Percentiles rank a stretch among this genome's conserved stretches.
These are phyloP conservation scores for Ceratorhiza oryzae-sativae DNA, from an alignment of 1,284 basidiomycete species.

Conservation along the genomic window DNA sequence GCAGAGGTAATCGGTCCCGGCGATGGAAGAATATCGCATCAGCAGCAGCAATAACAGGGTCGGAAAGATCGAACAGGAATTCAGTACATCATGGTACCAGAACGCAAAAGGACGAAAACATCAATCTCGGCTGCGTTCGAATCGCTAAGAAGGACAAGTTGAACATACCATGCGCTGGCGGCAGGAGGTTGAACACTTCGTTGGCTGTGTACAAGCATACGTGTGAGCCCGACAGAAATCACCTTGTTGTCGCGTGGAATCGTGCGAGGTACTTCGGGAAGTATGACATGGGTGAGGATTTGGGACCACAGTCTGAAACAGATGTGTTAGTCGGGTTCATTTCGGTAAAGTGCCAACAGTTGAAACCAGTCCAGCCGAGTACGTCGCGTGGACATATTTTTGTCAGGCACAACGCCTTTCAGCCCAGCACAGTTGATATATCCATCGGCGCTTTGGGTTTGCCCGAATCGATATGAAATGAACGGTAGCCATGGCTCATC, in stretches of 20 bases:
- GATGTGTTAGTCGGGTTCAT: constrained; percentile 5
- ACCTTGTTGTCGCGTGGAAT: constrained; percentile 84
- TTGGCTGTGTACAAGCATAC: constrained; percentile 76
- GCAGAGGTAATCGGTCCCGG: constrained; percentile 9
- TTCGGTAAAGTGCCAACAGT: background rate
- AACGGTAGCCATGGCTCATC: background rate
- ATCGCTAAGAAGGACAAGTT: background rate
- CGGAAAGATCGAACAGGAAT: background rate
- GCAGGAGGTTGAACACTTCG: constrained; percentile 70
- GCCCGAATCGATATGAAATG: background rate
- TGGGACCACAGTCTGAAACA: constrained; percentile 80
- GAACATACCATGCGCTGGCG: constrained; percentile 71
- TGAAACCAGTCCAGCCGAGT: too few relatives aligned
- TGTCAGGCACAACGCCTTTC: background rate
- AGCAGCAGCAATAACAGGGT: background rate
- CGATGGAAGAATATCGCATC: background rate
- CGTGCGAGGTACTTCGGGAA: constrained; percentile 83
- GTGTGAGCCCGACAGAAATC: constrained; percentile 81
- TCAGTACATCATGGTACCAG: background rate
- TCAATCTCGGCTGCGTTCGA: constrained; percentile 2
- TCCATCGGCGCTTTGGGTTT: background rate
- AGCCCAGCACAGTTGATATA: background rate
- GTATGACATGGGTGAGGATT: constrained; percentile 78
- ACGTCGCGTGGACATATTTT: too few relatives aligned
- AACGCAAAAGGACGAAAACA: background rate